Conservation (phyloP, 768 basidiomycete genomes). For the Amyloporia xantha region DNA sequence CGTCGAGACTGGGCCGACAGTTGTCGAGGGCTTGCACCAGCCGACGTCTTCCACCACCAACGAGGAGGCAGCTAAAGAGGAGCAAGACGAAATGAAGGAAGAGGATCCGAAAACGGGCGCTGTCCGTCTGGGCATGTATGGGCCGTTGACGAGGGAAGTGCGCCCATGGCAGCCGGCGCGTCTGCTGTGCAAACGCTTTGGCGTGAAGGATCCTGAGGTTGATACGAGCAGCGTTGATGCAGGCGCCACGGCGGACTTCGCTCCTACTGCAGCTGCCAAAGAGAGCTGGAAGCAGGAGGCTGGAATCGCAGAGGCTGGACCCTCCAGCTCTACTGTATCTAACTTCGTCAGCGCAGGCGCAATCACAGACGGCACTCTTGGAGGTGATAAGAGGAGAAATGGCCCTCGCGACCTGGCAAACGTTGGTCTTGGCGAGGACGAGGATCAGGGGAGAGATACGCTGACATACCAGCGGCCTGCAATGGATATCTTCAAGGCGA, state of each 20-base stretch:
- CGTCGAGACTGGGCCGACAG: slow-evolving; percentile 57
- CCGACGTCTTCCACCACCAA: slow-evolving; percentile 24
- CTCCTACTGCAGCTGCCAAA: slow-evolving; percentile 10
- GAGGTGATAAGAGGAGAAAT: neutral
- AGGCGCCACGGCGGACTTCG: slow-evolving; percentile 8
- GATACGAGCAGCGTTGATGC: slow-evolving; percentile 29
- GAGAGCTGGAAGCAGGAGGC: neutral
- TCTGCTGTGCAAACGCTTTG: slow-evolving; percentile 89
- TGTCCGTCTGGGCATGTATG: slow-evolving; percentile 85
- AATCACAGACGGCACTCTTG: slow-evolving; percentile 9
- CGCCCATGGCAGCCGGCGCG: slow-evolving; percentile 75
- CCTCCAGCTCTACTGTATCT: neutral
- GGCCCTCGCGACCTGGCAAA: slow-evolving; percentile 57
- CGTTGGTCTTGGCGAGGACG: slow-evolving; percentile 89
- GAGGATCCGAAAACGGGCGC: slow-evolving; percentile 77
- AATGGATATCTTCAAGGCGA: slow-evolving; percentile 95
- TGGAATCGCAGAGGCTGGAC: neutral
- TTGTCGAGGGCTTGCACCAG: slow-evolving; percentile 62
- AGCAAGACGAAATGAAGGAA: slow-evolving; percentile 44
- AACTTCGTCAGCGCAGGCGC: slow-evolving; percentile 4
- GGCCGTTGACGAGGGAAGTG: slow-evolving; percentile 73
- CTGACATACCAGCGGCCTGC: slow-evolving; percentile 83
- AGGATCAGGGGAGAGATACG: slow-evolving; percentile 80
- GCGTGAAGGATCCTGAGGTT: slow-evolving; percentile 81
- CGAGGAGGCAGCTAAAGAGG: slow-evolving; percentile 21